Percentiles rank a stretch among this genome's conserved stretches.
Evolutionary conservation across 768 basidiomycete genomes (phyloP).

Genomic region (Dentipellis fragilis): DNA sequence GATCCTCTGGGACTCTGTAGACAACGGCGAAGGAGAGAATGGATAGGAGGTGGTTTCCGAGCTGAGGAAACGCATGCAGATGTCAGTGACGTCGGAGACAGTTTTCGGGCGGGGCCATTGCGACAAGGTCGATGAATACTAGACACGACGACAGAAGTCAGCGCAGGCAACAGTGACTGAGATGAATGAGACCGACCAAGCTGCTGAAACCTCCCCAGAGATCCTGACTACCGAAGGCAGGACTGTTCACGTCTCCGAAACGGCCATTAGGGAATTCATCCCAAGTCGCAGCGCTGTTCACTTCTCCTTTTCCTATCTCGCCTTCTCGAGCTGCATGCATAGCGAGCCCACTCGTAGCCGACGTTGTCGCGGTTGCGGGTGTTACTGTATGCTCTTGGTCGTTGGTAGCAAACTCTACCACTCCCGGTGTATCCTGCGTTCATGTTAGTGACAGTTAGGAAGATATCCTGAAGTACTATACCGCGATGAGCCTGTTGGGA

Average conservation of each 20-base stretch:
- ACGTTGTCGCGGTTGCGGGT: constrained; percentile 51
- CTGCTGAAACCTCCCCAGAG: constrained; percentile 67
- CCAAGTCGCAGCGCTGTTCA: constrained; percentile 73
- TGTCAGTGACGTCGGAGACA: constrained; percentile 56
- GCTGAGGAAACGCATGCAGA: constrained; percentile 77
- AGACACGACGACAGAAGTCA: not conserved
- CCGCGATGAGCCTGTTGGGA: constrained; percentile 63
- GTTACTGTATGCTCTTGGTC: constrained; percentile 42
- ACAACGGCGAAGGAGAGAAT: constrained; percentile 78
- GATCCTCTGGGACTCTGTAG: constrained; percentile 74
- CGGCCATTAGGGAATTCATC: constrained; percentile 98
- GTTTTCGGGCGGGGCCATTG: constrained; percentile 73
- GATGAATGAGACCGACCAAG: constrained; percentile 29
- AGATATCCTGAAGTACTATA: constrained; percentile 17
- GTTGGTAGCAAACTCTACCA: constrained; percentile 15
- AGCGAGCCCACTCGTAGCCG: constrained; percentile 48
- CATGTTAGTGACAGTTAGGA: not conserved
- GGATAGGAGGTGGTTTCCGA: constrained; percentile 71
- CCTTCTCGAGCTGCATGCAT: constrained; percentile 36
- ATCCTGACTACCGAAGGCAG: constrained; percentile 80
- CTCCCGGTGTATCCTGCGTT: constrained; percentile 20
- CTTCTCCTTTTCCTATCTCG: constrained; percentile 62
- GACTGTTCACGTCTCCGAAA: constrained; percentile 95
- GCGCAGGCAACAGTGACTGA: not conserved
- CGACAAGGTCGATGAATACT: constrained; percentile 54